Conservation (phyloP, 352 stramenopile species). For the Phytophthora hibernalis region DNA sequence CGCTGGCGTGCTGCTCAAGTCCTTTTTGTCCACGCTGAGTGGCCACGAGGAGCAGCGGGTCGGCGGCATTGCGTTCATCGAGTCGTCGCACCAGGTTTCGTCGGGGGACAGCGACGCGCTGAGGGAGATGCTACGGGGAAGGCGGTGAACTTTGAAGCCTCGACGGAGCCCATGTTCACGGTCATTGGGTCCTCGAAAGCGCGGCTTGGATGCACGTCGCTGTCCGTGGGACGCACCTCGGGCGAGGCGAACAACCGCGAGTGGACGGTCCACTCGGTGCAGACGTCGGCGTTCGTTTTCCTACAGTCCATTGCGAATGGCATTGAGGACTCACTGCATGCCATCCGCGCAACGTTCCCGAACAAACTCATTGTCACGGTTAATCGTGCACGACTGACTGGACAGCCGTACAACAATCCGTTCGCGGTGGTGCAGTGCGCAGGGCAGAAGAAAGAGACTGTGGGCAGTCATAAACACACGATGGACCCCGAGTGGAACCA, state of each 20-base stretch:
- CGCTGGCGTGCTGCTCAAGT: constrained; percentile 75
- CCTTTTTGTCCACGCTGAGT: constrained; percentile 64
- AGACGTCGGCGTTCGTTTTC: constrained; percentile 90
- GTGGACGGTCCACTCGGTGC: constrained; percentile 87
- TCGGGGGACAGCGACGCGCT: constrained; percentile 60
- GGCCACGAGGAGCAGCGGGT: constrained; percentile 68
- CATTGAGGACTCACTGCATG: constrained; percentile 77
- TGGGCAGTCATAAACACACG: constrained; percentile 88
- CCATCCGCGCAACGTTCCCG: constrained; percentile 85
- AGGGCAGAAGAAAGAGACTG: constrained; percentile 88
- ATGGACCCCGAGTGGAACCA: constrained; percentile 93
- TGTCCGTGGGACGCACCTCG: constrained; percentile 80
- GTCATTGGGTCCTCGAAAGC: constrained; percentile 78
- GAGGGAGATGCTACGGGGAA: constrained; percentile 73
- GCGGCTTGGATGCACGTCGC: constrained; percentile 73
- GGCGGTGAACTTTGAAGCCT: constrained; percentile 87
- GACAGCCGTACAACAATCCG: constrained; percentile 89
- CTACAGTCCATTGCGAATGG: constrained; percentile 78
- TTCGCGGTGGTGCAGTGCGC: constrained; percentile 83
- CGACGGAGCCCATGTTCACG: constrained; percentile 84
- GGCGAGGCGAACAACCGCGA: constrained; percentile 77
- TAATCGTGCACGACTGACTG: constrained; percentile 81
- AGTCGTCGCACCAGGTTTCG: constrained; percentile 77
- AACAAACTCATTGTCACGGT: constrained; percentile 93
- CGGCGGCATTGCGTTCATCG: constrained; percentile 87